Base-by-base conservation (phyloP, 768 basidiomycete genomes). In the Tephrocybe rancida region DNA sequence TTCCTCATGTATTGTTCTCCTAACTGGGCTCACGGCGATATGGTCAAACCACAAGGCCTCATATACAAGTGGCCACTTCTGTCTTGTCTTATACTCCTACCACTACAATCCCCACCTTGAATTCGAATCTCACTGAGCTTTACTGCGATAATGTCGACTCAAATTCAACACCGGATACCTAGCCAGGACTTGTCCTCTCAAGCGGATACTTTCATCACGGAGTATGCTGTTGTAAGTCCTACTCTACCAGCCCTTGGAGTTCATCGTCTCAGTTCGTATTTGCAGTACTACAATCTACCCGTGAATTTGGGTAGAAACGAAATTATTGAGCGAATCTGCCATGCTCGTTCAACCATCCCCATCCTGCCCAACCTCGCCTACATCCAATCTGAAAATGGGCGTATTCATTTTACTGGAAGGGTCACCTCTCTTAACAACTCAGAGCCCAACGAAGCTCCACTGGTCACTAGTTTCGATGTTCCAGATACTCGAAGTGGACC, bases 1-100 rank as follows among this genome's bases (percentile, higher is more conserved):
- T 41, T 41, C 18, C 21, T 41, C 39, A 8, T 21, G 50, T 52
- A 52, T 52, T 52, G 50, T 52, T 52, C 50, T 37, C 50, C 30
- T 25, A 44, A 27, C 22, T 44, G 1, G 50, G 41, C 30, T 21
- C 9, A 2, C 9, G 39, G 21, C 39, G 21, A 43, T 39, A 39
- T 49, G 49, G 49, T 41, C 49, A 27, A 37, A 16, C n/a, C 24
- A 25, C 30, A 37, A 44, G 22, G 9, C 14, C n/a, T 14, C 6
- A 7, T 16, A 32, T 52, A 52, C 25, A 44, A 52, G 13, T 41
- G 21, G 39, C 9, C 21, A 27, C 50, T 24, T 34, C 48, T 5
- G n/a, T 6, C 11, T 34, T 27, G 25, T 21, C 19, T 39, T 19
- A 10, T 50, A 30, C 19, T 19, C n/a, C 29, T 14, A 29, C 11